phyloP scores from a whole-genome alignment of 208 protist species.

The Wallacemonas sp. region DNA sequence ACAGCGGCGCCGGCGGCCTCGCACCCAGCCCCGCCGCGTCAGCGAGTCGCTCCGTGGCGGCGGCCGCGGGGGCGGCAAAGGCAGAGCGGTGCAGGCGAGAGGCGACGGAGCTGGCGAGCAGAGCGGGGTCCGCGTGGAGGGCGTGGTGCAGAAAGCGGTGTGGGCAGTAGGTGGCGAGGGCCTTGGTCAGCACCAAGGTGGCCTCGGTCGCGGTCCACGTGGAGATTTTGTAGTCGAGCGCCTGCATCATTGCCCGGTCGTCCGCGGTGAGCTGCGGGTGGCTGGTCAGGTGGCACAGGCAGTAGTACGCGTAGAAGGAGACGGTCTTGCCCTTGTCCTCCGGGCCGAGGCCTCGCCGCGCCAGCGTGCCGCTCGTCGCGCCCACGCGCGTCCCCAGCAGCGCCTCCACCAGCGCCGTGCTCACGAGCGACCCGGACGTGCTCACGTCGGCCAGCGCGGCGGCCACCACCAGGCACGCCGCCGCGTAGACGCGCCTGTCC shows the following conservation, averaged over 20 bases:
- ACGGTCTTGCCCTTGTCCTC: conserved; percentile 2
- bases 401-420: conserved; percentile 34
- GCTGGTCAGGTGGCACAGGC: conserved; percentile 45
- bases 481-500: conserved; percentile 58
- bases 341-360: neutral
- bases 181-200: conserved; percentile 53
- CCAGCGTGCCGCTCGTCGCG: conserved; percentile 27
- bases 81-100: neutral
- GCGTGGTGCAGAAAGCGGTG: conserved; percentile 53
- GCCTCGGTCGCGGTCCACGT: conserved; percentile 55
- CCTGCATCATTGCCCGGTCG: conserved; percentile 30
- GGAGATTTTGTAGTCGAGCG: conserved; percentile 32
- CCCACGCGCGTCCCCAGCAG: conserved; percentile 45
- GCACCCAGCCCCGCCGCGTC: too few relatives aligned
- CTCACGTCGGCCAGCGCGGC: conserved; percentile 37
- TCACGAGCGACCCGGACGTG: conserved; percentile 21
- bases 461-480: conserved; percentile 46
- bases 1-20: conserved; percentile 29
- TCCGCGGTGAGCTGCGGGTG: conserved; percentile 39
- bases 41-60: too few relatives aligned
- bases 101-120: neutral
- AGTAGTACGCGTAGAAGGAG: conserved; percentile 52
- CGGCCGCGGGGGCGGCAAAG: too few relatives aligned
- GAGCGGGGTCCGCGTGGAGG: conserved; percentile 9
- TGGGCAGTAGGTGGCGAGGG: conserved; percentile 46